Percentiles rank a stretch among this genome's conserved stretches.
These are phyloP conservation scores for Nidula microcarpa DNA, from an alignment of 768 basidiomycete genomes.

Conservation along the genomic window DNA sequence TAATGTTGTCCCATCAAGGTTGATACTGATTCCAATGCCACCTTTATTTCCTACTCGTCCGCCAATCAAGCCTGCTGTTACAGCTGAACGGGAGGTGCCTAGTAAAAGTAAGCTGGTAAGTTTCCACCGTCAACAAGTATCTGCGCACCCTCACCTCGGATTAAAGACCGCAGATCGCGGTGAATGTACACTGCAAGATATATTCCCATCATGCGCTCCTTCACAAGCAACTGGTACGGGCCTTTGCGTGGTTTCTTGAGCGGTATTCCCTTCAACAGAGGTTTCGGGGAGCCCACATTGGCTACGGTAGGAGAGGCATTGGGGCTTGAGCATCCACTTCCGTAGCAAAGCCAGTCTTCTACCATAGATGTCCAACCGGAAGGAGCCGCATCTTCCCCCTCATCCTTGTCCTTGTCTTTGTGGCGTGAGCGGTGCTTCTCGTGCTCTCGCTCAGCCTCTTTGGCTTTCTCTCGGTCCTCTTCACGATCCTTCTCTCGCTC, in stretches of 20 bases:
- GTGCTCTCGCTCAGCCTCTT: slow-evolving; percentile 21
- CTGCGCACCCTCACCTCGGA: slow-evolving; percentile 45
- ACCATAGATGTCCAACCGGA: slow-evolving; percentile 74
- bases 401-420: slow-evolving; percentile 35
- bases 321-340: slow-evolving; percentile 24
- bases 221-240: slow-evolving; percentile 81
- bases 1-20: slow-evolving; percentile 77
- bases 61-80: slow-evolving; percentile 87
- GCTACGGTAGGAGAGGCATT: slow-evolving; percentile 30
- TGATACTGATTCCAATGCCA: slow-evolving; percentile 85
- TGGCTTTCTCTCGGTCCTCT: slow-evolving; percentile 36
- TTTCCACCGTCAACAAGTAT: slow-evolving; percentile 5
- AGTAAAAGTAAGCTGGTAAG: background rate
- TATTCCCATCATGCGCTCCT: slow-evolving; percentile 91
- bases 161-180: slow-evolving; percentile 59
- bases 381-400: slow-evolving; percentile 23
- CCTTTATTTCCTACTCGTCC: slow-evolving; percentile 93
- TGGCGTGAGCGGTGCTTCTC: slow-evolving; percentile 29
- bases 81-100: slow-evolving; percentile 79
- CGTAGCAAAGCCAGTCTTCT: slow-evolving; percentile 68
- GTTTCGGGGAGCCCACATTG: slow-evolving; percentile 39
- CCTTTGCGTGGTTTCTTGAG: slow-evolving; percentile 50
- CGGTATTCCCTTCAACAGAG: slow-evolving; percentile 35
- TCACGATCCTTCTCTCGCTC: slow-evolving; percentile 26
- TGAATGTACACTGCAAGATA: slow-evolving; percentile 77